Percentiles rank a stretch among this genome's conserved stretches.
Evolutionary conservation across 2,329 filamentous ascomycete species (phyloP).

Genomic region (Onygena corvina): DNA sequence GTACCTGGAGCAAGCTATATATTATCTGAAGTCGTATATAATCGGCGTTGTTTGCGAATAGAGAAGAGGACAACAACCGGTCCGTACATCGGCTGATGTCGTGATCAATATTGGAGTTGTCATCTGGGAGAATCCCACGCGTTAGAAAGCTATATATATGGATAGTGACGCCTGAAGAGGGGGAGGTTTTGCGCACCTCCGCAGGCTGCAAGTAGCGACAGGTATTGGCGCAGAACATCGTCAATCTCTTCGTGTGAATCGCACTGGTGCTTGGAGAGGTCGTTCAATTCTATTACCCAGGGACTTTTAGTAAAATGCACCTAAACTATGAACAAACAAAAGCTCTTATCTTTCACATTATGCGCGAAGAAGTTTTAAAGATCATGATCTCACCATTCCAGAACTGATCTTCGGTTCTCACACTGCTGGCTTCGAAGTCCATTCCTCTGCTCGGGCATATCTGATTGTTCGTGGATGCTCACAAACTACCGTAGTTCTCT

Average conservation of each 20-base stretch:
- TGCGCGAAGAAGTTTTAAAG: too few species aligned
- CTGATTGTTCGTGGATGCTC: not conserved
- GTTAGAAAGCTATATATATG: constrained; percentile 7
- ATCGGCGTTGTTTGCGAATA: constrained; percentile 63
- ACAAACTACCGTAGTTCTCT: not conserved
- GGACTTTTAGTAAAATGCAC: too few species aligned
- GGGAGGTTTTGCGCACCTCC: constrained; percentile 40
- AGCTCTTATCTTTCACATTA: too few species aligned
- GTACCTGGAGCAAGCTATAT: constrained; percentile 65
- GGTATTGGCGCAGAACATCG: constrained; percentile 70
- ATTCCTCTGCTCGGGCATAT: constrained; percentile 34
- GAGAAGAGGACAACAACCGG: constrained; percentile 58
- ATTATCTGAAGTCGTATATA: constrained; percentile 91
- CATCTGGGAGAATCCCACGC: constrained; percentile 37
- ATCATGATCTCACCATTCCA: constrained; percentile 58
- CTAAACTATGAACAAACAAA: too few species aligned
- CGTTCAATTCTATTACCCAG: constrained; percentile 49
- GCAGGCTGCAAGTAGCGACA: constrained; percentile 63
- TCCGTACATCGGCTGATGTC: constrained; percentile 71
- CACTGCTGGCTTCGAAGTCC: constrained; percentile 57
- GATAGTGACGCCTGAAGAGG: not conserved
- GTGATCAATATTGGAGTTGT: constrained; percentile 62
- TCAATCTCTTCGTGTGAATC: constrained; percentile 60
- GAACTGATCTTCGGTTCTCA: constrained; percentile 74
- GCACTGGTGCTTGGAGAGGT: constrained; percentile 49